These are phyloP conservation scores for Guyanaporus albipodus DNA, from an alignment of 768 basidiomycete species.

Conservation along the genomic window DNA sequence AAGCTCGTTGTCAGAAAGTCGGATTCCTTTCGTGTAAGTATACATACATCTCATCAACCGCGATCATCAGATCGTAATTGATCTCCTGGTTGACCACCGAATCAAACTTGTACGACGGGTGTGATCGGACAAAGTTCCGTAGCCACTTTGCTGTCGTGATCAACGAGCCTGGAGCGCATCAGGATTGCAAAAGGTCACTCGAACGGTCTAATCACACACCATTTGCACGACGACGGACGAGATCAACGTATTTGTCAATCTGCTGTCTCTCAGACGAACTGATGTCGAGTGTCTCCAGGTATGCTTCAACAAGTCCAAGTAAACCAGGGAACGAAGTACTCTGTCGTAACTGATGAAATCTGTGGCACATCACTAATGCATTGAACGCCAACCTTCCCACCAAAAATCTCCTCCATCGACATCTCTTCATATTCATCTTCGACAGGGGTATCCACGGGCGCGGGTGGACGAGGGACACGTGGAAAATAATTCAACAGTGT, in stretches of 20 bases:
- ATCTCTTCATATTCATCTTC: slow-evolving; percentile 91
- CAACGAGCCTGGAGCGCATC: slow-evolving; percentile 54
- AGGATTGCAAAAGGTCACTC: slow-evolving; percentile 1
- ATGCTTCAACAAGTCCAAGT: slow-evolving; percentile 74
- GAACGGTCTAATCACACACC: slow-evolving; percentile 44
- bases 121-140: slow-evolving; percentile 82
- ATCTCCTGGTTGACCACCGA: slow-evolving; percentile 90
- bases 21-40: not conserved
- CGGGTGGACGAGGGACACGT: slow-evolving; percentile 43
- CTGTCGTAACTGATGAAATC: slow-evolving; percentile 34
- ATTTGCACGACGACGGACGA: slow-evolving; percentile 73
- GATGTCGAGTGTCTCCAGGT: slow-evolving; percentile 83
- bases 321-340: slow-evolving; percentile 72
- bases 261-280: slow-evolving; percentile 52
- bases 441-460: slow-evolving; percentile 50
- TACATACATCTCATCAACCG: slow-evolving; percentile 88
- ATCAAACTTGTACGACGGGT: slow-evolving; percentile 89
- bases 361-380: not conserved
- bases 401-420: slow-evolving; percentile 89
- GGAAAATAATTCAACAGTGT: slow-evolving; percentile 73
- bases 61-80: slow-evolving; percentile 89
- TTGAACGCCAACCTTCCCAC: slow-evolving; percentile 65
- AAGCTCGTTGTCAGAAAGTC: slow-evolving; percentile 1
- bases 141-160: slow-evolving; percentile 92
- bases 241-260: slow-evolving; percentile 74